Conservation (phyloP, 2,329 filamentous ascomycete species). For the Beauveria sp. region DNA sequence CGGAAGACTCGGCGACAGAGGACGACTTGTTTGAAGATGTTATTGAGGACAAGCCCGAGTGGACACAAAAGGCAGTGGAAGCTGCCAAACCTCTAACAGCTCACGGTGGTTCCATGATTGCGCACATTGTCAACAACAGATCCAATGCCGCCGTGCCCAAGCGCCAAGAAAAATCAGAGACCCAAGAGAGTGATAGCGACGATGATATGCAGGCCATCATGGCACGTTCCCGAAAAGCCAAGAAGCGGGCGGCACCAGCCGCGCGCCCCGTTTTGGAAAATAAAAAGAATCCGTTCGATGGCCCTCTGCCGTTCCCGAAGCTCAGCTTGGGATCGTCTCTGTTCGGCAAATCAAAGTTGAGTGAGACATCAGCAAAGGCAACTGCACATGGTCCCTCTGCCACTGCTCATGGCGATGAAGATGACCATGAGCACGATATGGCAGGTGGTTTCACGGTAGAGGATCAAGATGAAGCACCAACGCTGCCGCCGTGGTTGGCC, state of each 20-base stretch:
- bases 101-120: conserved; percentile 54
- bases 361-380: conserved; percentile 12
- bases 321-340: conserved; percentile 60
- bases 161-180: conserved; percentile 18
- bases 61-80: conserved; percentile 46
- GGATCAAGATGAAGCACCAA: conserved; percentile 25
- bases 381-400: neutral
- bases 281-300: conserved; percentile 59
- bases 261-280: conserved; percentile 38
- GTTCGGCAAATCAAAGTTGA: conserved; percentile 36
- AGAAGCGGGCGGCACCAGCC: conserved; percentile 37
- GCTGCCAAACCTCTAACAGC: conserved; percentile 43
- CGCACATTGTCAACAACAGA: conserved; percentile 66
- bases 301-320: conserved; percentile 86
- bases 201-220: conserved; percentile 73
- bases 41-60: conserved; percentile 35
- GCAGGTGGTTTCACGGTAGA: conserved; percentile 30
- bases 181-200: conserved; percentile 60
- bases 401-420: conserved; percentile 12
- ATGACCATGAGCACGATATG: conserved; percentile 17
- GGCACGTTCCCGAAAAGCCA: conserved; percentile 57
- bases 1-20: conserved; percentile 26
- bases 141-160: conserved; percentile 53
- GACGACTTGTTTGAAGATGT: conserved; percentile 44
- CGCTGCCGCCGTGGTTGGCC: conserved; percentile 71